Evolutionary conservation across 352 stramenopile genomes (phyloP).

Genomic region (Salisapilia sapeloensis): DNA sequence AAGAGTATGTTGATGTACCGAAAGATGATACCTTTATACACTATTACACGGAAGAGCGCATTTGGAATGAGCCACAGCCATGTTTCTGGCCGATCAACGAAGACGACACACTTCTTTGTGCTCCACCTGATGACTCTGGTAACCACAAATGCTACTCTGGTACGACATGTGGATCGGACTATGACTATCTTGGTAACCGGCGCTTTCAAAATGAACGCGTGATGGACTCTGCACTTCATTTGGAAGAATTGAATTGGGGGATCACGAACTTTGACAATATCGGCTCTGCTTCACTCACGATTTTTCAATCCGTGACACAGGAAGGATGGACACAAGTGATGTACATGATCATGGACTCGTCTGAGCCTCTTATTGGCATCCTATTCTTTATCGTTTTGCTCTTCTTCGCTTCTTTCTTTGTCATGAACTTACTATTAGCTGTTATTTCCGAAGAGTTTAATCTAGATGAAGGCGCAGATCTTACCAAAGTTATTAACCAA

Average conservation of each 20-base stretch:
- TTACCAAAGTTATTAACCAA: no score
- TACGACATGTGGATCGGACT: constrained; percentile 47
- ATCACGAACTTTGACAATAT: constrained; percentile 92
- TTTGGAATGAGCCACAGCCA: constrained; percentile 39
- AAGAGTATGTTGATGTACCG: constrained; percentile 10
- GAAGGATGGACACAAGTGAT: constrained; percentile 90
- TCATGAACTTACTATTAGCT: constrained; percentile 87
- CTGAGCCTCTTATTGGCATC: constrained; percentile 28
- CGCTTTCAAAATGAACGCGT: constrained; percentile 29
- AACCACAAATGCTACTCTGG: constrained; percentile 24
- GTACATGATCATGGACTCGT: constrained; percentile 72
- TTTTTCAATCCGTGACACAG: constrained; percentile 88
- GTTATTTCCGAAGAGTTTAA: constrained; percentile 87
- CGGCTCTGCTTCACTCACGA: constrained; percentile 75
- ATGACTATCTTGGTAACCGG: constrained; percentile 43
- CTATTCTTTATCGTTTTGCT: constrained; percentile 85
- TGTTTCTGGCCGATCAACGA: constrained; percentile 89
- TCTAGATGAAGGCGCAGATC: constrained; percentile 26
- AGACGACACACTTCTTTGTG: constrained; percentile 59
- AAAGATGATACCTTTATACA: constrained; percentile 27
- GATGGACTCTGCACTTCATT: constrained; percentile 41
- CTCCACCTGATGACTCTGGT: constrained; percentile 12
- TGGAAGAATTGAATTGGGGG: constrained; percentile 59
- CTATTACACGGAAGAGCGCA: constrained; percentile 38
- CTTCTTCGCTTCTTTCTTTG: constrained; percentile 85